Percentiles rank a stretch among this genome's conserved stretches.
Evolutionary conservation across 306 rosid species (phyloP).

Genomic region (Casuarina glauca): DNA sequence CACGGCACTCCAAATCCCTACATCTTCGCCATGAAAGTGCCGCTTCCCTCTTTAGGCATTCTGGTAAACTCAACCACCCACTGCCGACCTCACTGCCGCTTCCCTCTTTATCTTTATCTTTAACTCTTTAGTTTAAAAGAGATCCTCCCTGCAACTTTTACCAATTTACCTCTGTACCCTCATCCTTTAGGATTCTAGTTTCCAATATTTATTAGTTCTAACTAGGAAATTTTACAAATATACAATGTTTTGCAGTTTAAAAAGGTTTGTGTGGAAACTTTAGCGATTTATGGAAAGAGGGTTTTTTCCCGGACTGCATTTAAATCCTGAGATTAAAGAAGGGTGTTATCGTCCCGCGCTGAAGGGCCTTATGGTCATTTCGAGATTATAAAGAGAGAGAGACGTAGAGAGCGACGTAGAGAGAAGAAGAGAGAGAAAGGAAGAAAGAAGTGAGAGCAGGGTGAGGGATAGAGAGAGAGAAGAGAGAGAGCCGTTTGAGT

Average conservation of each 20-base stretch:
- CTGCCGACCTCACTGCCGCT: background rate
- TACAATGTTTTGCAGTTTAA: too few species aligned
- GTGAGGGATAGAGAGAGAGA: slow-evolving; percentile 17
- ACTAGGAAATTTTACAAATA: too few species aligned
- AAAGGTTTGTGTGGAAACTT: too few species aligned
- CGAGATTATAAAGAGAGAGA: slow-evolving; percentile 44
- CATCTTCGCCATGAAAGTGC: background rate
- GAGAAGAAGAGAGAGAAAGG: slow-evolving; percentile 20
- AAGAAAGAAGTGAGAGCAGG: slow-evolving; percentile 32
- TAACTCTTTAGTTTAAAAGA: slow-evolving; percentile 17
- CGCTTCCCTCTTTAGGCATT: slow-evolving; percentile 2
- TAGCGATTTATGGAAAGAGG: too few species aligned
- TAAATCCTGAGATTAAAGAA: background rate
- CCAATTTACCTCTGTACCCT: slow-evolving; percentile 38
- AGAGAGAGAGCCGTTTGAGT: slow-evolving; percentile 38
- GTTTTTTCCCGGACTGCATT: too few species aligned
- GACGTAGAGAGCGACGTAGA: slow-evolving; percentile 27
- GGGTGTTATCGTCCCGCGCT: background rate
- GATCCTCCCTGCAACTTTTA: slow-evolving; percentile 22
- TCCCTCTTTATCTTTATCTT: slow-evolving; percentile 19
- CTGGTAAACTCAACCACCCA: slow-evolving; percentile 1
- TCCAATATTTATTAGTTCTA: too few species aligned
- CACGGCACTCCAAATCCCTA: background rate
- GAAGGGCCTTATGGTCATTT: slow-evolving; percentile 45
- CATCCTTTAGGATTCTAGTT: too few species aligned